Base-by-base conservation (phyloP, 768 basidiomycete species). In the Collybia mongolica region DNA sequence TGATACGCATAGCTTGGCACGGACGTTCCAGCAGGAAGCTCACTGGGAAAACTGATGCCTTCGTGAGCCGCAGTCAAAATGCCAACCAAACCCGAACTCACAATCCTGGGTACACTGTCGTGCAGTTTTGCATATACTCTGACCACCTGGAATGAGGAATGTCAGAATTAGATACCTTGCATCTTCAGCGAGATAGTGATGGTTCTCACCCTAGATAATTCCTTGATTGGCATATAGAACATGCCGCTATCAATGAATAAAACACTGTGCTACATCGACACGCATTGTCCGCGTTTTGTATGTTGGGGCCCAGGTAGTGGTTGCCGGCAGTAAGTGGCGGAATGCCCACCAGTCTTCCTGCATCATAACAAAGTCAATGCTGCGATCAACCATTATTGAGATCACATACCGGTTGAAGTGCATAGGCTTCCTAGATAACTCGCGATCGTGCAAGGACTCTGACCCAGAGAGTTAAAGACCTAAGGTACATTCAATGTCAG, bases 141-240 rank as follows among this genome's bases (percentile, higher is more conserved):
- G 37, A 39, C 46, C 46, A 47, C 2, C 46, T 47, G 26, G 37
- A 14, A 19, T 5, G 4, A 39, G 24, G 24, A 47, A 18, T 5
- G 12, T 26, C 19, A 12, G n/a, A 7, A 4, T 26, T 4, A 26
- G 4, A 26, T 26, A 26, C 7, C 39, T 11, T 38, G n/a, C 19
- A 8, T 39, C 8, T 39, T 36, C 19, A 6, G 5, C 37, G 29
- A 5, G 20, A 24, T 19, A 7, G 15, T 2, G 20, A 6, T 32
- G 8, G 24, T 3, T n/a, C 24, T 9, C n/a, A 47, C 46, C 37
- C 19, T 9, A 26, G 24, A 49, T 51, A 40, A 46, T 24, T 26
- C 44, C 32, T 20, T 43, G 29, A 37, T 57, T 54, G 41, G 53
- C 56, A 44, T 45, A 57, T 28, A 26, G 41, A 11, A 26, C 46